Evolutionary conservation across 257 asterid species (phyloP), one percentile per base, ranked within the genome.

Genomic region (Hygrophila difformis): DNA sequence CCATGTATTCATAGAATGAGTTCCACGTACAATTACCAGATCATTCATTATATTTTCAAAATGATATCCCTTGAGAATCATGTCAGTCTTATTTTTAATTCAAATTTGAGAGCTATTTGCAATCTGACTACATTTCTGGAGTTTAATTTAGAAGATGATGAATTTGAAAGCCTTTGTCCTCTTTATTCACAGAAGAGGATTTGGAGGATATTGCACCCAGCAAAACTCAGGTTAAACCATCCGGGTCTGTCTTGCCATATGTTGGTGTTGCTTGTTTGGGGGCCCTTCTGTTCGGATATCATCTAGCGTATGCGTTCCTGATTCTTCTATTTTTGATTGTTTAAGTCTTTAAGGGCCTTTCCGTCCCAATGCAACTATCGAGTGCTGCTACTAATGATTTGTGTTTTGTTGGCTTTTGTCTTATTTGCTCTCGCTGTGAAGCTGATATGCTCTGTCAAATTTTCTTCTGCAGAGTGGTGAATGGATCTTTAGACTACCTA

Each of bases 231-330:
- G 76, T 48, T 33, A 74, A 70, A 57, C 75, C 98, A 14, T 71
- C 94, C 48, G 91, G 76, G 51, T 59, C 96, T 0, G 98, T 89
- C 10, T 64, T 85, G 50, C 96, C 93, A 23, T 89, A 89, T 66
- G 98, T 89, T 52, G 96, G 93, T 39, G 89, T 79, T 56, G 96
- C 98, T 39, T 89, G 98, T 61, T 58, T 89, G 43, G 98, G 81
- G 49, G 94, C 98, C 14, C 52, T 71, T 61, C 60, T 89, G 41
- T 89, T 89, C 63, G 98, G 98, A 51, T 89, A 89, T 74, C 98
- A 89, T 71, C 84, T 89, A 28, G 98, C 94, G 97, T 88, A 81
- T 41, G 66, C 56, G 51, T 23, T 24, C 16, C 41, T 24, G 34
- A 18, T 13, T 18, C 18, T 37, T 4, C 5, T 4, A 6, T 13